Evolutionary conservation across 768 basidiomycete species (phyloP).

Genomic region (Panaeolus papilionaceus): DNA sequence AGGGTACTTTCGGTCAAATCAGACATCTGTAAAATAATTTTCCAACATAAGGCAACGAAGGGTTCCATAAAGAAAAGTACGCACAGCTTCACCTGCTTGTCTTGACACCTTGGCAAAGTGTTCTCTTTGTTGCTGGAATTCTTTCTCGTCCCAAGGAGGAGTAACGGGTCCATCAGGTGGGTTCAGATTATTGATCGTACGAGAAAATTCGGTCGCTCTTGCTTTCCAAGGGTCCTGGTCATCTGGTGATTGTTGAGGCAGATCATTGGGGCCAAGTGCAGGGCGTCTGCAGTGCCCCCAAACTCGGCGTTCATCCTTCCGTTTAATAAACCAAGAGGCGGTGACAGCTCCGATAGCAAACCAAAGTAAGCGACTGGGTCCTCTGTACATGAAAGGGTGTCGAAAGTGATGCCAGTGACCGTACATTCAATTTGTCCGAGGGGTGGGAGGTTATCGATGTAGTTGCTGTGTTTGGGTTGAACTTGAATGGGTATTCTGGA

Average conservation of each 20-base stretch:
- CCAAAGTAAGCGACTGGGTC: conserved; percentile 72
- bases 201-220: conserved; percentile 13
- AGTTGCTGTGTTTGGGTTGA: background rate
- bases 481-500: background rate
- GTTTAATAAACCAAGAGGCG: conserved; percentile 48
- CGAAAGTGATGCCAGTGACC: background rate
- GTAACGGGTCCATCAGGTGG: conserved; percentile 4
- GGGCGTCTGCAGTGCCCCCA: conserved; percentile 40
- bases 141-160: conserved; percentile 46
- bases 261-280: conserved; percentile 15
- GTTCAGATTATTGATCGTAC: conserved; percentile 20
- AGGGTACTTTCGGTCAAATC: conserved; percentile 75
- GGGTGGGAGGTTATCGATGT: background rate
- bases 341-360: conserved; percentile 64
- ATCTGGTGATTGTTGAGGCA: background rate
- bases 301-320: conserved; percentile 41
- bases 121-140: conserved; percentile 34
- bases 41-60: conserved; percentile 6
- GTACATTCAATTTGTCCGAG: background rate
- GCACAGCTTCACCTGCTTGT: conserved; percentile 58
- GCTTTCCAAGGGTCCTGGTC: background rate
- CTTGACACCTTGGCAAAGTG: conserved; percentile 50
- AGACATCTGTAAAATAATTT: conserved; percentile 49
- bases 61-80: conserved; percentile 23
- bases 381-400: conserved; percentile 22